Evolutionary conservation across 2,329 filamentous ascomycete genomes (phyloP), one percentile per base, ranked within the genome.

Genomic region (Alternaria arborescens): DNA sequence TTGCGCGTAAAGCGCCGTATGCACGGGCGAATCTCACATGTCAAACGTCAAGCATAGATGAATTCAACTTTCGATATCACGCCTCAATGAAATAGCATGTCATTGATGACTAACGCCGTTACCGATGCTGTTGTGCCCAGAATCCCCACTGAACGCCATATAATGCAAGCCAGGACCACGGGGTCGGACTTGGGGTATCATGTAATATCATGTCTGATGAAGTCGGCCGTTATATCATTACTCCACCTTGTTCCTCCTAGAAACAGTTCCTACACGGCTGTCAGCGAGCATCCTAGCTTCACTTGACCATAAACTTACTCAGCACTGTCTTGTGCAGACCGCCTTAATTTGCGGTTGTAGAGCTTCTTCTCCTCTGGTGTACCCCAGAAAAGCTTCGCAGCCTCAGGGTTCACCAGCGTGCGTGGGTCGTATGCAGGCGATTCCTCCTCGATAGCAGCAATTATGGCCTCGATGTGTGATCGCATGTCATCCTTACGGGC

Each of bases 371-470:
- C 90, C 3, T 93, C 90, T 0, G 86, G 80, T 4, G 85, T 85
- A 3, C 93, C 93, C 94, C 95, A 99, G 74, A 90, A 95, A 46
- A 98, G 82, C 77, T 89, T 92, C 41, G 91, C 89, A 2, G 94
- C 93, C 71, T 97, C 94, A 0, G 89, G 91, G 66, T 97, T 90
- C 38, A 98, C 92, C 32, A 93, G 86, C 11, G 92, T 94, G 46
- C 94, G 87, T 1, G 95, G 95, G 74, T 99, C 95, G 73, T 97
- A 98, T 0, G 91, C 89, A 0, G 94, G 92, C 2, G 88, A 85
- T 61, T 96, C 92, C 57, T 98, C 94, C 73, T 97, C 93, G n/a
- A 98, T 83, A 1, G 90, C 86, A 7, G 86, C 85, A 64, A 97
- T 87, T 57, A 98, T 90, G 5, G 90, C 91, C 56, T 96, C 90